Percentiles rank a stretch among this genome's conserved stretches.
These are phyloP conservation scores for Colletotrichum costaricense DNA, from an alignment of 2,329 filamentous ascomycete species.

Conservation along the genomic window DNA sequence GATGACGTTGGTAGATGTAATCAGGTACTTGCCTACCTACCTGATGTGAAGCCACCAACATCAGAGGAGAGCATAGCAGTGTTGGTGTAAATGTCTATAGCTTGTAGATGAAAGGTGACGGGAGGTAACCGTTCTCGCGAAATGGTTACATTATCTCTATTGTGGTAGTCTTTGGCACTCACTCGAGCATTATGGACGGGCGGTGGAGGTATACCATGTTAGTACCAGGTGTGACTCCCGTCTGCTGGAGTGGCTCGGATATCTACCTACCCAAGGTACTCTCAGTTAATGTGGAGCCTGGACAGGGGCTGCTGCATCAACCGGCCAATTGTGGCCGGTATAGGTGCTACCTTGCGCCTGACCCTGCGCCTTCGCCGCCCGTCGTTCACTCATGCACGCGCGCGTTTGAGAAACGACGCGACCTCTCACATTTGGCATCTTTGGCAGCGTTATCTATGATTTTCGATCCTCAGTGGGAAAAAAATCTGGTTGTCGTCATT, in stretches of 20 bases:
- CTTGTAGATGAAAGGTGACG: neutral
- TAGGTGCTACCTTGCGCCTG: conserved; percentile 3
- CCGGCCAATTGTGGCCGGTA: neutral
- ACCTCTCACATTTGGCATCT: neutral
- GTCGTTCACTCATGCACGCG: conserved; percentile 13
- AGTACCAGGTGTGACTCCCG: neutral
- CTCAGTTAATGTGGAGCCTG: neutral
- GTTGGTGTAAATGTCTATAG: neutral
- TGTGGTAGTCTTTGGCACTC: neutral
- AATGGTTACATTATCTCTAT: neutral
- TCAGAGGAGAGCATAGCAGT: neutral
- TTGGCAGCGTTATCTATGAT: conserved; percentile 39
- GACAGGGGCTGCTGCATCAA: neutral
- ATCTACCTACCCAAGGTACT: neutral
- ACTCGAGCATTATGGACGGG: too few species aligned
- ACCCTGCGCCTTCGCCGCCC: conserved; percentile 13
- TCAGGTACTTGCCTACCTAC: too few species aligned
- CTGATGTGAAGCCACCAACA: neutral
- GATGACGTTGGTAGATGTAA: too few species aligned
- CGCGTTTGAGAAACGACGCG: conserved; percentile 22
- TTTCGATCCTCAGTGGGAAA: conserved; percentile 12
- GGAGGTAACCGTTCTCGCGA: neutral
- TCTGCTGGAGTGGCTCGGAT: neutral
- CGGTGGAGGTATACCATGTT: neutral
- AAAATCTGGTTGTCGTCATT: neutral